Base-by-base conservation (phyloP, 495 filamentous ascomycete species). In the Saxophila tyrrhenica region DNA sequence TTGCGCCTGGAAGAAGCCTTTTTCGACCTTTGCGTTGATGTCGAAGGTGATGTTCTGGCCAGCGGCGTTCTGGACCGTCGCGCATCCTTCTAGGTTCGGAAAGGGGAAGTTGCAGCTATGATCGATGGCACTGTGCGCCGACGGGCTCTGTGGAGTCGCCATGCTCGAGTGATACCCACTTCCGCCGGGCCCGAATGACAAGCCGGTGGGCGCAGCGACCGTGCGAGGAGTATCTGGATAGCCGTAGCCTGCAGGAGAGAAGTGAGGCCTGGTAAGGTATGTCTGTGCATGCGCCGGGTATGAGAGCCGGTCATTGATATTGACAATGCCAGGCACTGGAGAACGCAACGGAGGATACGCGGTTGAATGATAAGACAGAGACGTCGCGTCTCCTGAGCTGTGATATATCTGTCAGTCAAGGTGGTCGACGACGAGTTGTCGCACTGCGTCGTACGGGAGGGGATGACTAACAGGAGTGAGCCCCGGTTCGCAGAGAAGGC, bases 1-100 rank as follows among this genome's bases (percentile, higher is more conserved):
- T 3, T 50, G n/a, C 39, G 85, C 83, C 42, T 83, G 74, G 67
- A 96, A 95, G 72, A 95, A 94, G 0, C 90, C 90, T 63, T 95
- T 94, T 63, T 94, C 89, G 53, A 95, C 90, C 60, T 85, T 83
- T 5, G 87, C 88, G 49, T 83, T 75, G 57, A 97, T 87, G 23
- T 89, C 85, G 3, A 86, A 78, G 54, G 79, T 83, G 51, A 95
- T 76, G 11, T 62, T 57, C 3, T 72, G 69, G 5, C 80, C 77
- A 50, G 85, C 82, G 21, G 62, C 65, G 9, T 55, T 65, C 48
- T 69, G 64, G 10, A 64, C 63, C 88, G 84, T 55, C 83, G 84
- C 47, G 29, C 5, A 35, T 13, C 29, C 29, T 63, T 90, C 61
- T n/a, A 68, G 64, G 21, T 52, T 24, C 7, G 64, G 65, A 52